Evolutionary conservation across 2,329 filamentous ascomycete genomes (phyloP).

Genomic region (Penicillium palitans): DNA sequence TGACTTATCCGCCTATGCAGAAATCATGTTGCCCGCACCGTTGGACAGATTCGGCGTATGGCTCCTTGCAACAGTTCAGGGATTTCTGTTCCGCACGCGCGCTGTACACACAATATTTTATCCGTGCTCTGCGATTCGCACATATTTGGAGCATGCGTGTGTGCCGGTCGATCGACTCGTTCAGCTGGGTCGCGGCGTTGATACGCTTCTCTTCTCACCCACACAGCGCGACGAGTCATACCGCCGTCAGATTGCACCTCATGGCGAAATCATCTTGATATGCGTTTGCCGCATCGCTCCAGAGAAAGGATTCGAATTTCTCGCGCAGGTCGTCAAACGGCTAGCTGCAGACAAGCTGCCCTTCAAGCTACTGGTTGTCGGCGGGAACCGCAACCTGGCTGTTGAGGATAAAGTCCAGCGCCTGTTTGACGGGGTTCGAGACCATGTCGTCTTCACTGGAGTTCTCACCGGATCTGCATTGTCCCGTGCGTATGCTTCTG

Average conservation of each 20-base stretch:
- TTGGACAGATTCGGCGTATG: constrained; percentile 63
- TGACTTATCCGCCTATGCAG: constrained; percentile 62
- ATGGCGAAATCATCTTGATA: constrained; percentile 64
- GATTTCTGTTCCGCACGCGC: constrained; percentile 63
- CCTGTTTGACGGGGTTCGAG: constrained; percentile 57
- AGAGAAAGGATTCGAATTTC: constrained; percentile 70
- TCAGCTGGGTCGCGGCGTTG: constrained; percentile 64
- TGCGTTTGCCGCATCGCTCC: constrained; percentile 67
- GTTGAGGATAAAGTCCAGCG: constrained; percentile 63
- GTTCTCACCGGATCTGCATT: constrained; percentile 62
- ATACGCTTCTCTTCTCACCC: constrained; percentile 63
- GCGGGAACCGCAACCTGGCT: constrained; percentile 64
- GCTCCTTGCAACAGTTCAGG: constrained; percentile 63
- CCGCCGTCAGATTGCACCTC: constrained; percentile 57
- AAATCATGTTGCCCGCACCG: constrained; percentile 66
- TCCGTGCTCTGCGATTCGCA: constrained; percentile 62
- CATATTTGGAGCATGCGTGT: constrained; percentile 60
- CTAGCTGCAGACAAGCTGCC: constrained; percentile 57
- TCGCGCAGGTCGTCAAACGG: constrained; percentile 57
- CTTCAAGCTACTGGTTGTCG: constrained; percentile 67
- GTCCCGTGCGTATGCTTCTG: constrained; percentile 66
- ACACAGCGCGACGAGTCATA: constrained; percentile 53
- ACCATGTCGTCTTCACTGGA: constrained; percentile 65
- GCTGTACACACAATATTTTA: constrained; percentile 69
- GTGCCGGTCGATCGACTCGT: constrained; percentile 60